These are phyloP conservation scores for Thermomucor indicae-seudaticae DNA, from an alignment of 371 early-diverging fungal genomes.

Conservation along the genomic window DNA sequence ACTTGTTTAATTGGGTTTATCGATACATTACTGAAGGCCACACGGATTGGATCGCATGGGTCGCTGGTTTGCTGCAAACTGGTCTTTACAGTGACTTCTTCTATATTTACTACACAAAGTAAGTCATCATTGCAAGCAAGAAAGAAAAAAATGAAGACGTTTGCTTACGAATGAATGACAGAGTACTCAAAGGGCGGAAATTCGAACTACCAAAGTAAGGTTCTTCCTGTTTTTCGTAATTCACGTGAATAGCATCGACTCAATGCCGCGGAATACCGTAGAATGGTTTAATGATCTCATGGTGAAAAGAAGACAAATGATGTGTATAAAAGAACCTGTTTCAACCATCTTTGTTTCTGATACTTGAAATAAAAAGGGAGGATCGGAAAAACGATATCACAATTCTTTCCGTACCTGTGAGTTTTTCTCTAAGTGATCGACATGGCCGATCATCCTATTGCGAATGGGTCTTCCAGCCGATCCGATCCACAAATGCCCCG, in stretches of 20 bases:
- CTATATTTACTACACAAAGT: constrained; percentile 94
- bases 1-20: constrained; percentile 96
- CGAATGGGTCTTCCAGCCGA: too few species aligned
- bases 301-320: too few species aligned
- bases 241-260: not conserved
- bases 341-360: too few species aligned
- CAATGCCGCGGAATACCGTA: not conserved
- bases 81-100: constrained; percentile 98
- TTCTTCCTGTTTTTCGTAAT: not conserved
- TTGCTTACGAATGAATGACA: not conserved
- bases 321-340: too few species aligned
- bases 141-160: not conserved
- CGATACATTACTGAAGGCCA: constrained; percentile 74
- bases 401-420: too few species aligned
- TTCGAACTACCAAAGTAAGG: constrained; percentile 65
- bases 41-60: constrained; percentile 70
- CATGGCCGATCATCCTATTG: too few species aligned
- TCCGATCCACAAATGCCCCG: too few species aligned
- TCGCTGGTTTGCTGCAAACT: constrained; percentile 94
- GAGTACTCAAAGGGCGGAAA: constrained; percentile 84
- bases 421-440: too few species aligned
- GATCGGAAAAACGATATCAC: too few species aligned
- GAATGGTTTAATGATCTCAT: constrained; percentile 11
- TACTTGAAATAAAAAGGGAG: too few species aligned
- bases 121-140: too few species aligned